phyloP scores from a whole-genome alignment of 2,329 filamentous ascomycete genomes.

The Claviceps arundinis region DNA sequence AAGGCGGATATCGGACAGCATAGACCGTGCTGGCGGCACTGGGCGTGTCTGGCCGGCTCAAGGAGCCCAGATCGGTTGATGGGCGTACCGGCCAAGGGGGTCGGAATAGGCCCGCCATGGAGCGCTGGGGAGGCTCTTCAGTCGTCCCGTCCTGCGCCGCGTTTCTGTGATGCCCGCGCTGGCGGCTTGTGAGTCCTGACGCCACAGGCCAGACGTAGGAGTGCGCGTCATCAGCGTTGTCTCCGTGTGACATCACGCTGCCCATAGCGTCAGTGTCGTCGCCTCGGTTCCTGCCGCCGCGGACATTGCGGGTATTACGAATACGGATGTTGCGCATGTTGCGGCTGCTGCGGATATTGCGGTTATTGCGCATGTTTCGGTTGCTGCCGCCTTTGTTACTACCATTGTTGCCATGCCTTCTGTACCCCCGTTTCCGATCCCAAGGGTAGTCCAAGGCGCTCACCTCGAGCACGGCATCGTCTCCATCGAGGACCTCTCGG shows the following conservation, averaged over 20 bases:
- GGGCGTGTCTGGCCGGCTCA: constrained; percentile 48
- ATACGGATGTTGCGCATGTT: constrained; percentile 13
- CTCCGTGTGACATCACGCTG: neutral
- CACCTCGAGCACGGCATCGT: constrained; percentile 78
- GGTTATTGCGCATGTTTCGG: constrained; percentile 12
- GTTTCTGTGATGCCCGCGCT: constrained; percentile 12
- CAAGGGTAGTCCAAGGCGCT: constrained; percentile 38
- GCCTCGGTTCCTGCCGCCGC: neutral
- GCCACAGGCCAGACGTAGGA: constrained; percentile 17
- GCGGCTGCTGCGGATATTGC: constrained; percentile 14
- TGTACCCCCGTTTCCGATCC: constrained; percentile 25
- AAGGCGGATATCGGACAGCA: constrained; percentile 45
- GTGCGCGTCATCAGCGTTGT: neutral
- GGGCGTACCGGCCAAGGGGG: constrained; percentile 46
- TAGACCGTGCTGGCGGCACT: constrained; percentile 53
- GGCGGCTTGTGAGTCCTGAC: constrained; percentile 14
- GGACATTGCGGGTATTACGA: neutral
- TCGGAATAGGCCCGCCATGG: constrained; percentile 26
- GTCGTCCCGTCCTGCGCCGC: constrained; percentile 8
- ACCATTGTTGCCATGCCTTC: constrained; percentile 21
- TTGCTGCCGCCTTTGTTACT: constrained; percentile 9
- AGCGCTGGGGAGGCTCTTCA: constrained; percentile 15
- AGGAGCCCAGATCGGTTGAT: constrained; percentile 38
- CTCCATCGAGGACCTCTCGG: constrained; percentile 82
- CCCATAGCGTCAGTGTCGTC: neutral